These are phyloP conservation scores for Amborella trichopoda DNA, from an alignment of 164 flowering plant species.

Conservation along the genomic window DNA sequence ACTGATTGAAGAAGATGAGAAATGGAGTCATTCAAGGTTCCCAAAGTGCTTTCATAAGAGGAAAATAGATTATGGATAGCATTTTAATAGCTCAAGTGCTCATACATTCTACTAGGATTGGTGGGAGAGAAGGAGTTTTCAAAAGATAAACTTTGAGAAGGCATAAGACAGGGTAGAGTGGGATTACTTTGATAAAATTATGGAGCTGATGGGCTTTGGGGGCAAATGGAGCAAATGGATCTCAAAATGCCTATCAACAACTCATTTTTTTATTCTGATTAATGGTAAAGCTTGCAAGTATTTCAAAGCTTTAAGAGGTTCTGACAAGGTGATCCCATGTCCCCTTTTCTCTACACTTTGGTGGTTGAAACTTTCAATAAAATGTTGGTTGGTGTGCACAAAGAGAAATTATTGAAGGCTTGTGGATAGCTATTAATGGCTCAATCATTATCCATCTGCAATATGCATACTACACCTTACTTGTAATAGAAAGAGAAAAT, in stretches of 20 bases:
- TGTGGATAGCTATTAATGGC: too few species aligned
- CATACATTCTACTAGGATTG: neutral
- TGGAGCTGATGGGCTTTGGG: neutral
- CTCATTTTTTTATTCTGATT: neutral
- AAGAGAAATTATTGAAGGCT: too few species aligned
- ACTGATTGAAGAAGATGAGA: too few species aligned
- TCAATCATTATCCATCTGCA: too few species aligned
- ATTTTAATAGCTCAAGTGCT: neutral
- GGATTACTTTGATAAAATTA: neutral
- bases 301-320: neutral
- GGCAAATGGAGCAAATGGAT: neutral
- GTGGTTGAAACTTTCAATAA: neutral
- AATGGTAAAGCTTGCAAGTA: neutral
- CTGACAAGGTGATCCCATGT: neutral
- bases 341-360: neutral
- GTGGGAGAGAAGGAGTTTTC: neutral
- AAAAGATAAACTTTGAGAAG: too few species aligned
- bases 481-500: too few species aligned
- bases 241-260: neutral
- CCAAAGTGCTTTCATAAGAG: neutral
- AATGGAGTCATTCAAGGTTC: too few species aligned
- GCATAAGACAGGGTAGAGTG: too few species aligned
- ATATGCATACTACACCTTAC: too few species aligned
- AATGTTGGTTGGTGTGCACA: too few species aligned
- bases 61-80: neutral